Evolutionary conservation across 164 flowering plant genomes (phyloP), one percentile per base, ranked within the genome.

Genomic region (Liquidambar formosana): DNA sequence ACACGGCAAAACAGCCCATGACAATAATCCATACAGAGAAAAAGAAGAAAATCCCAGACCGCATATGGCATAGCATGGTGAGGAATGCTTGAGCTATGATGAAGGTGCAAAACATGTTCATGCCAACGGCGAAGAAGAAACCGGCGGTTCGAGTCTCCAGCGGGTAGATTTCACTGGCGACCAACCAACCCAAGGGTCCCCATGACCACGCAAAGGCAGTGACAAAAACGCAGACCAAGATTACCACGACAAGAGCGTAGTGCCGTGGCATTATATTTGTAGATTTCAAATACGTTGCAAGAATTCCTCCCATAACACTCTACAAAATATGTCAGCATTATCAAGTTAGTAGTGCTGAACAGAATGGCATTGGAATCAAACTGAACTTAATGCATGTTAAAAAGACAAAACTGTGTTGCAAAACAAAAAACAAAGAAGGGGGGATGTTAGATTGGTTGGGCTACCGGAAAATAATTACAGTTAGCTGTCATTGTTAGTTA

Each of bases 61-160:
- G 11, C 78, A 77, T 54, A 26, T 59, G 67, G 65, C 84, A 79
- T 6, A 83, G 56, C 81, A 75, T 77, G 12, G 81, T 62, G 21
- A 75, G 63, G 77, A 83, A 83, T 0, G 64, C 68, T 38, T 83
- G 86, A 1, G 84, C 82, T 1, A 81, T 77, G 21, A 79, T 9
- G 75, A 77, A 78, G n/a, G 86, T 80, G 81, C 60, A 83, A 5
- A 81, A 1, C 84, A 83, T 78, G 76, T 83, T 83, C 26, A 57
- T 53, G 68, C 79, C 63, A 1, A 83, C 86, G 1, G 80, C 79
- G 25, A 68, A 65, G 51, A 71, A 70, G 22, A 45, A 77, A 1
- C 84, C 83, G 0, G 83, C 81, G 6, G 54, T 72, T 63, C 84
- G 28, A 0, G 78, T 71, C 72, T 83, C 84, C 41, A 81, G 48